phyloP scores from a whole-genome alignment of 164 flowering plant species.

The Hamamelis virginiana region DNA sequence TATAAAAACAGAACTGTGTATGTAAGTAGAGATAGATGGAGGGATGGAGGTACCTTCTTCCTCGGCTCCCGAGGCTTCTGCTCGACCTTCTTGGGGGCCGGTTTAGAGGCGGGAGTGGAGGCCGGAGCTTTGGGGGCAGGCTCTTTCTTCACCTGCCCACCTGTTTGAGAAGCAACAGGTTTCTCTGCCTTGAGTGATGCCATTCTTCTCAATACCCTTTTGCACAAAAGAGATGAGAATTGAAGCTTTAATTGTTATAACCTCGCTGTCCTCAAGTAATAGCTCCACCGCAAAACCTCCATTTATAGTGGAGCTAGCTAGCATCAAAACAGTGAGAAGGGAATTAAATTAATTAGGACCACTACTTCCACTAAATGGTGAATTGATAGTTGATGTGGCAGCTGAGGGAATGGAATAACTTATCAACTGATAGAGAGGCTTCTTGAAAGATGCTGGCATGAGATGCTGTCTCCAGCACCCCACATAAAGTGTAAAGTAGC shows the following conservation, averaged over 20 bases:
- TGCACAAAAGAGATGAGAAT: not conserved
- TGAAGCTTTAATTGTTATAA: constrained; percentile 1
- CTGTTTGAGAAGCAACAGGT: constrained; percentile 28
- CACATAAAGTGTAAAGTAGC: too few relatives aligned
- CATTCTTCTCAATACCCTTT: constrained; percentile 23
- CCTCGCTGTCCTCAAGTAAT: constrained; percentile 19
- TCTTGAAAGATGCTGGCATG: constrained; percentile 5
- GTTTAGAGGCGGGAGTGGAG: constrained; percentile 13
- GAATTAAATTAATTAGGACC: too few relatives aligned
- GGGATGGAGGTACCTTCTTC: constrained; percentile 32
- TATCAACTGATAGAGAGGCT: not conserved
- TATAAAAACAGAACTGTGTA: too few relatives aligned
- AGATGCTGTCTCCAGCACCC: too few relatives aligned
- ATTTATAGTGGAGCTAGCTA: too few relatives aligned
- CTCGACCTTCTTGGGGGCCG: constrained; percentile 35
- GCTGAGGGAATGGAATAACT: constrained; percentile 9
- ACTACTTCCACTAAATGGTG: too few relatives aligned
- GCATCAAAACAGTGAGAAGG: too few relatives aligned
- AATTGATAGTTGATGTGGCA: not conserved
- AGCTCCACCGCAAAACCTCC: not conserved
- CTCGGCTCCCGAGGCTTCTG: constrained; percentile 31
- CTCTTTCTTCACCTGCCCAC: constrained; percentile 30
- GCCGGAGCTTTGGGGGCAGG: constrained; percentile 34
- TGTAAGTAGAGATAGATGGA: too few relatives aligned
- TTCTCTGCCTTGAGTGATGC: constrained; percentile 53